Percentiles rank a stretch among this genome's conserved stretches.
Conservation (phyloP, 1,284 basidiomycete genomes). For the Apiotrichum veenhuisii region DNA sequence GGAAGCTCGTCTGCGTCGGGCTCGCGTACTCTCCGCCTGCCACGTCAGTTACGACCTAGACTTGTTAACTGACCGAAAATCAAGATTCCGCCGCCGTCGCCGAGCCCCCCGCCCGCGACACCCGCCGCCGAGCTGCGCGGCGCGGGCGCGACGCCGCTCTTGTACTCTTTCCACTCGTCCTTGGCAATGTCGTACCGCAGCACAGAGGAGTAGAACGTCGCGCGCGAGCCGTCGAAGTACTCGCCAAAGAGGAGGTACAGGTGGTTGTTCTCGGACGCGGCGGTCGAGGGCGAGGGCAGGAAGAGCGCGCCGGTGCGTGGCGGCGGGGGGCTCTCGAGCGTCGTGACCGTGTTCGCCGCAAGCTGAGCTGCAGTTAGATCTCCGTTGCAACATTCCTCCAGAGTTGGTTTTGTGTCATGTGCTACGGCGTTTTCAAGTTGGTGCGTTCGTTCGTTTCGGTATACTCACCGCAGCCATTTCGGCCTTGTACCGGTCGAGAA, state of each 20-base stretch:
- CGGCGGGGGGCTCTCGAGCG: conserved; percentile 58
- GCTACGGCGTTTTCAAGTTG: too few species aligned
- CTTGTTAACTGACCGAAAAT: conserved; percentile 62
- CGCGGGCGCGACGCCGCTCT: conserved; percentile 75
- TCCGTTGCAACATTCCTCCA: too few species aligned
- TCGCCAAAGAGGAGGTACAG: conserved; percentile 72
- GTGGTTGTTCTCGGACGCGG: conserved; percentile 61
- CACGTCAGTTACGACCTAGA: conserved; percentile 4
- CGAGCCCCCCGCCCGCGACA: conserved; percentile 58
- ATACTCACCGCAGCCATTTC: conserved; percentile 33
- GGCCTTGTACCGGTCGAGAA: conserved; percentile 58
- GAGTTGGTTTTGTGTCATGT: too few species aligned
- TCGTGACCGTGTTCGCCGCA: conserved; percentile 58
- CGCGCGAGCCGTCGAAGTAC: conserved; percentile 77
- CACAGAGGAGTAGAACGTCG: conserved; percentile 40
- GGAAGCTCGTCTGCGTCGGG: conserved; percentile 78
- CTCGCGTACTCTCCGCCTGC: conserved; percentile 83
- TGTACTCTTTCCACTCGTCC: conserved; percentile 82
- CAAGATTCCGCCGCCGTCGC: conserved; percentile 76
- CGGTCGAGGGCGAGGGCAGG: conserved; percentile 59
- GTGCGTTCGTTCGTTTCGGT: conserved; percentile 64
- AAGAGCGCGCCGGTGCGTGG: conserved; percentile 75
- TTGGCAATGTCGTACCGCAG: conserved; percentile 37
- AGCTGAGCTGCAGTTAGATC: conserved; percentile 70
- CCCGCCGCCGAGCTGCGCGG: conserved; percentile 80